phyloP scores from a whole-genome alignment of 768 basidiomycete species.

The Galerina marginata region DNA sequence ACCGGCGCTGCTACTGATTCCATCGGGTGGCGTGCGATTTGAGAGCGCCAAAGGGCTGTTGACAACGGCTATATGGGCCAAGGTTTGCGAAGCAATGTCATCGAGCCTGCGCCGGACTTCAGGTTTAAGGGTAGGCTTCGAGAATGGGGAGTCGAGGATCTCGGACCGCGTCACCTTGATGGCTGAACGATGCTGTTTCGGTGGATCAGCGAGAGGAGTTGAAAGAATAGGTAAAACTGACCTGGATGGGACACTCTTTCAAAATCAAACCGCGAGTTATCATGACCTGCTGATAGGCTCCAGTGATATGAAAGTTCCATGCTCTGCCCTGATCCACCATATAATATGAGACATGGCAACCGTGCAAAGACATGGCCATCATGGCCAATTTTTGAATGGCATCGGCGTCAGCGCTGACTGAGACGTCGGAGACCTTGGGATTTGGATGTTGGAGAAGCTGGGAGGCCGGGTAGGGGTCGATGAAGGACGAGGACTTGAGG shows the following conservation, averaged over 20 bases:
- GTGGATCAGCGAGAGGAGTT: constrained; percentile 15
- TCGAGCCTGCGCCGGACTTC: constrained; percentile 88
- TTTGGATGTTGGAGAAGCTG: constrained; percentile 47
- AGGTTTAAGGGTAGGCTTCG: constrained; percentile 79
- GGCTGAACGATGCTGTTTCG: constrained; percentile 72
- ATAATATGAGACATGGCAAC: constrained; percentile 83
- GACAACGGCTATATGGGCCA: constrained; percentile 92
- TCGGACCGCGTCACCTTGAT: constrained; percentile 94
- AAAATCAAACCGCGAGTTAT: constrained; percentile 85
- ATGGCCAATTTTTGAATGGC: constrained; percentile 80
- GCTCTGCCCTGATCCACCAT: constrained; percentile 71
- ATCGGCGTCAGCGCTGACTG: constrained; percentile 61
- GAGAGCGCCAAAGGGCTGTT: constrained; percentile 81
- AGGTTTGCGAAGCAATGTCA: constrained; percentile 91
- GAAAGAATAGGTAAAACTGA: constrained; percentile 37
- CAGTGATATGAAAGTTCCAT: constrained; percentile 92
- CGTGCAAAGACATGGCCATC: constrained; percentile 80
- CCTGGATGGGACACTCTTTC: constrained; percentile 88
- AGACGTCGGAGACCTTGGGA: constrained; percentile 40
- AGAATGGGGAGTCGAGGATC: constrained; percentile 84
- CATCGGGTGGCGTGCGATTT: constrained; percentile 77
- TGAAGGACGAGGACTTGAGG: constrained; percentile 49
- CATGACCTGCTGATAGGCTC: constrained; percentile 93
- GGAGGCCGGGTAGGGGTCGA: constrained; percentile 42
- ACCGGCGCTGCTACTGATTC: constrained; percentile 75